Evolutionary conservation across 208 protist species (phyloP), one percentile per base, ranked within the genome.

Genomic region (Acanthamoeba rhysodes): DNA sequence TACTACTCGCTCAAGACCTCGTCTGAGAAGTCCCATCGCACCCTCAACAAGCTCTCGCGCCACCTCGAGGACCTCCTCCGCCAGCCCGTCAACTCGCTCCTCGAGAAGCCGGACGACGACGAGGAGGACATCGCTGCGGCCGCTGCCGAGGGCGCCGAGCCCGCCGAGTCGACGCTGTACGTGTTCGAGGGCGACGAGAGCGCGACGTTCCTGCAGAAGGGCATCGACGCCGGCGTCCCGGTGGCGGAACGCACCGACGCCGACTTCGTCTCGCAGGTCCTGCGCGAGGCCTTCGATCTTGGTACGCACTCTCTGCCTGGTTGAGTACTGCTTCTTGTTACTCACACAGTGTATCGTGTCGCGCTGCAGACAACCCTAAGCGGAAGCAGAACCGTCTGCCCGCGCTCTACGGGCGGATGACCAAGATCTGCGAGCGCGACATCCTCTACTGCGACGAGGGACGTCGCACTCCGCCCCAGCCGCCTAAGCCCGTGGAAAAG

Each of bases 11-110:
- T 99, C 10, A 99, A 99, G 84, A 97, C 98, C 22, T 98, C 98
- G 7, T 97, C 98, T 14, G 98, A 99, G 94, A 99, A 99, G 97
- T 98, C 99, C n/a, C 99, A 99, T 95, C 97, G 99, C 90, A 98
- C 45, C n/a, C 78, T 95, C 45, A 88, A 95, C 62, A 95, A 95
- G 64, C 64, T 95, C 20, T 74, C 80, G 45, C 29, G 82, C 32
- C 55, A 95, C 59, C 57, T 95, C 12, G 93, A 95, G 93, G 93
- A 91, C 64, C 68, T 94, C 22, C 72, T 94, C 22, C 64, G 68
- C 37, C 48, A 78, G 29, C 72, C 90, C 90, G 41, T 94, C 68
- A 85, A 62, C 50, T 27, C 90, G 6, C 41, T 94, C 37, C 72
- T 94, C 50, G 90, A 94, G 72, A 68, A 93, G 59, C 24, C 8